Conservation (phyloP, 2,329 filamentous ascomycete genomes). For the Monilinia polystroma region DNA sequence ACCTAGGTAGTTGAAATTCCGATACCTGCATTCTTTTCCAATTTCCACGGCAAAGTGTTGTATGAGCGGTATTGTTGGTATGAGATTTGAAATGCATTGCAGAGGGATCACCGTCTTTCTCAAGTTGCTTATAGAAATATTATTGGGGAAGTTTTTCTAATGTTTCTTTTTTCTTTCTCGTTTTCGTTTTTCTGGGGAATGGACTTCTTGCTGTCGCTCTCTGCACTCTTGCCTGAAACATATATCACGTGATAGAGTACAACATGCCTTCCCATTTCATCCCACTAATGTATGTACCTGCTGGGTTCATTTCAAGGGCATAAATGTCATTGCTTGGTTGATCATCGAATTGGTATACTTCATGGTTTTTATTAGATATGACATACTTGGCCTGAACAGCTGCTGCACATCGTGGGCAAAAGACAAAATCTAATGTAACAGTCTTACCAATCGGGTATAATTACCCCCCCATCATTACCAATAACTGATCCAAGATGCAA, state of each 20-base stretch:
- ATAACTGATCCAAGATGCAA: background rate
- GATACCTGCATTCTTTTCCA: background rate
- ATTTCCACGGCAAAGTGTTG: background rate
- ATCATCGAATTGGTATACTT: background rate
- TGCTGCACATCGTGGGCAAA: background rate
- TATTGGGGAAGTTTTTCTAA: background rate
- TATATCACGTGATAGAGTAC: background rate
- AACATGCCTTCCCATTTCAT: conserved; percentile 9
- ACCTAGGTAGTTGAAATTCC: background rate
- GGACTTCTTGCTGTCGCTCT: background rate
- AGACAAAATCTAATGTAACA: background rate
- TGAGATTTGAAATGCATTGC: background rate
- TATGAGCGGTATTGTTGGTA: background rate
- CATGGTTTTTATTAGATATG: background rate
- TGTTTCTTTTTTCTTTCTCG: no score
- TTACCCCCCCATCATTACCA: background rate
- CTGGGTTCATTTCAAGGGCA: background rate
- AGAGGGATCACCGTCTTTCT: background rate
- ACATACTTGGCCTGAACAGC: background rate
- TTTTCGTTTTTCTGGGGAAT: no score
- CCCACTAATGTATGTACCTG: background rate
- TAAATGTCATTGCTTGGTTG: background rate
- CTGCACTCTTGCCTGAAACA: conserved; percentile 1
- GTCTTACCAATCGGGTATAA: background rate
- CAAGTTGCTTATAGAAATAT: background rate